Percentiles rank a stretch among this genome's conserved stretches.
phyloP scores from a whole-genome alignment of 2,329 filamentous ascomycete genomes.

The Diaporthe sp. region DNA sequence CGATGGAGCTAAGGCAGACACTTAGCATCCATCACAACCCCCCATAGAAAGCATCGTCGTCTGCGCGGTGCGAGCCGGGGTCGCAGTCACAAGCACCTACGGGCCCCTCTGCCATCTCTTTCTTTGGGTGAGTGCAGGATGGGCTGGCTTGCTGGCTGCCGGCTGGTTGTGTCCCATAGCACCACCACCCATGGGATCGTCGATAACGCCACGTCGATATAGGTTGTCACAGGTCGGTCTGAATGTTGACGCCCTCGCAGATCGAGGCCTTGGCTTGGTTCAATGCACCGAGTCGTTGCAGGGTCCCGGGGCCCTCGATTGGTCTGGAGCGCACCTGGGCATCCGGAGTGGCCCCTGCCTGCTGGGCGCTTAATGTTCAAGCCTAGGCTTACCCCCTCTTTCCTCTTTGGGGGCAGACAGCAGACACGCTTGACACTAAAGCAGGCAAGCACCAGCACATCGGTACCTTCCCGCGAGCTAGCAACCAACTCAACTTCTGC shows the following conservation, averaged over 20 bases:
- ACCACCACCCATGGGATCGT: conserved; percentile 13
- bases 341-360: conserved; percentile 44
- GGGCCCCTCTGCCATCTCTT: conserved; percentile 33
- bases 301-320: conserved; percentile 51
- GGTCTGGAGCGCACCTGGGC: conserved; percentile 42
- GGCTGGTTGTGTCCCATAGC: background rate
- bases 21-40: background rate
- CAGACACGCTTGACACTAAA: conserved; percentile 5
- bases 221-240: conserved; percentile 43
- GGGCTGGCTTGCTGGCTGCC: background rate
- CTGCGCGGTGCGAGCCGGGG: background rate
- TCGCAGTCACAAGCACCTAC: background rate
- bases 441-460: conserved; percentile 24
- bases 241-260: conserved; percentile 30
- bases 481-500: background rate
- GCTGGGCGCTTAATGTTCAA: conserved; percentile 53
- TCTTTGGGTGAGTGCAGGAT: background rate
- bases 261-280: conserved; percentile 40
- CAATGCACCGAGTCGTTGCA: conserved; percentile 59
- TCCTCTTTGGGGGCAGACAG: conserved; percentile 7
- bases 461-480: conserved; percentile 23
- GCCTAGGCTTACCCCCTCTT: conserved; percentile 28
- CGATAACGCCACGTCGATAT: conserved; percentile 24
- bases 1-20: background rate
- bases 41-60: background rate